Evolutionary conservation across 805 yeast genomes (phyloP), one percentile per base, ranked within the genome.

Genomic region (Candida schatavii): DNA sequence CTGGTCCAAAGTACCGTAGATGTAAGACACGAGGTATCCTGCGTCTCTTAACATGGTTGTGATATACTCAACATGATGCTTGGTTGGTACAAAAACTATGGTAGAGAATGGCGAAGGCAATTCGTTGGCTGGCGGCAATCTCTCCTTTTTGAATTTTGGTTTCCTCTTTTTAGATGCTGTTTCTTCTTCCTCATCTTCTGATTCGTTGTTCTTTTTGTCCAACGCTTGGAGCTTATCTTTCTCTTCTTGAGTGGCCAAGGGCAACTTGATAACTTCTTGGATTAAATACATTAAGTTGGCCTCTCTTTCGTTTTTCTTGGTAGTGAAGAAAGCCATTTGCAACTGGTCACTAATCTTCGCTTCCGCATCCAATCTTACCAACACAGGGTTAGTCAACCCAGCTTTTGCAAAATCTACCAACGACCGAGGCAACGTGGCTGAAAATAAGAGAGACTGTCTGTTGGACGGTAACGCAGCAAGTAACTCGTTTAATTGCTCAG

Each of bases 401-500:
- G 98, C 98, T 59, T 90, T 89, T 40, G 99, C 99, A 68, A 93
- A 93, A 54, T 91, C 97, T 20, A 93, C 97, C 52, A 93, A 75
- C 0, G 91, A 80, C 45, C 83, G 80, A 7, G 99, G 99, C 41
- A 93, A 75, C 0, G 99, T 93, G 1, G 99, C 99, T 30, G 96
- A 87, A 52, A 93, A 93, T 51, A 93, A 72, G 30, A 93, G 70
- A 0, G 97, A 85, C 64, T 93, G 99, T 58, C 98, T 80, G 22
- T 73, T 71, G 15, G 87, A 62, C 0, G 98, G 96, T 45, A 93
- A 72, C 1, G 93, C 74, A 1, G 88, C 91, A 36, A 93, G 66
- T 50, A 93, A 75, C 62, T 91, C 98, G 56, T 86, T 88, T 57
- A 91, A 74, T 57, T 91, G 97, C 55, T 88, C 97, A 22, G 90